These are phyloP conservation scores for Sporobolus alterniflorus DNA, from an alignment of 202 grass and related monocot species.

Conservation along the genomic window DNA sequence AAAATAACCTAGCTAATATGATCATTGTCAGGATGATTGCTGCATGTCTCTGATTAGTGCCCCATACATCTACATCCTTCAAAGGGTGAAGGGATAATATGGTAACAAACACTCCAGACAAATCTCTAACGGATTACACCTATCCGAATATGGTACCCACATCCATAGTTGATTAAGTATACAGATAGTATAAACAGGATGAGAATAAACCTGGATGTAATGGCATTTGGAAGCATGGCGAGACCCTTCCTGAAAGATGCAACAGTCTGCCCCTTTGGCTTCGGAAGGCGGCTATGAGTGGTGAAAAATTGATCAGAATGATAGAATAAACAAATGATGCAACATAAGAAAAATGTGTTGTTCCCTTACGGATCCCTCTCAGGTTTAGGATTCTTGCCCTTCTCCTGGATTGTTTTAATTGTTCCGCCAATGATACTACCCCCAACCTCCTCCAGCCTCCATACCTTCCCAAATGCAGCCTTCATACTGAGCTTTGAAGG, in stretches of 20 bases:
- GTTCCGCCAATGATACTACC: conserved; percentile 93
- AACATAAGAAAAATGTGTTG: neutral
- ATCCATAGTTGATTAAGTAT: neutral
- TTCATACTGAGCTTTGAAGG: conserved; percentile 94
- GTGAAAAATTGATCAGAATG: conserved; percentile 26
- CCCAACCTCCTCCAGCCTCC: conserved; percentile 80
- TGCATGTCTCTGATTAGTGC: neutral
- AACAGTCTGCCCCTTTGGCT: conserved; percentile 92
- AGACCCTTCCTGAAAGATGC: conserved; percentile 96
- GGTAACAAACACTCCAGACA: neutral
- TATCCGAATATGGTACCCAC: neutral
- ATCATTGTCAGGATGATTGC: neutral
- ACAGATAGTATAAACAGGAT: neutral
- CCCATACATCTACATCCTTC: neutral
- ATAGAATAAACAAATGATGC: neutral
- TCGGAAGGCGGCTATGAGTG: conserved; percentile 64
- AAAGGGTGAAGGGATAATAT: neutral
- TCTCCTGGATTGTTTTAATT: conserved; percentile 94
- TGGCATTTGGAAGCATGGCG: conserved; percentile 85
- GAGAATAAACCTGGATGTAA: conserved; percentile 75
- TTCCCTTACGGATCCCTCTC: conserved; percentile 74
- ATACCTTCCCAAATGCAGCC: conserved; percentile 96
- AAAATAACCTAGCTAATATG: neutral
- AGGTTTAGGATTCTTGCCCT: conserved; percentile 62
- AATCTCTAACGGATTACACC: neutral